Evolutionary conservation across 345 rosid species (phyloP).

Genomic region (Boechera stricta): DNA sequence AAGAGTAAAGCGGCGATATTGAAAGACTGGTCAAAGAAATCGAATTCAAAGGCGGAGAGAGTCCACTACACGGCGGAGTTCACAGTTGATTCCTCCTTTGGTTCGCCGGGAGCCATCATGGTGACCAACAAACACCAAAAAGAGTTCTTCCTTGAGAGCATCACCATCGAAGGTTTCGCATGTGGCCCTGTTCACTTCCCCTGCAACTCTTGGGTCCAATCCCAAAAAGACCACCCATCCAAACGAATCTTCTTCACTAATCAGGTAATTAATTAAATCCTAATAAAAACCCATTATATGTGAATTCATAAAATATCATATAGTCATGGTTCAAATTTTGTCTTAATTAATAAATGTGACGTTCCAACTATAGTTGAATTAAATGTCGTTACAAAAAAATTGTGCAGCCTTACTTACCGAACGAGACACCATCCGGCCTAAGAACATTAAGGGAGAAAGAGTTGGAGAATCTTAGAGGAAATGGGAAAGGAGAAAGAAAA

Average conservation of each 20-base stretch:
- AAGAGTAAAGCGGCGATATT: slow-evolving; percentile 76
- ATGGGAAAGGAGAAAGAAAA: slow-evolving; percentile 72
- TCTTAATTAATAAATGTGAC: slow-evolving; percentile 6
- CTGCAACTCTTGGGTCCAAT: slow-evolving; percentile 96
- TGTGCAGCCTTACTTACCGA: slow-evolving; percentile 83
- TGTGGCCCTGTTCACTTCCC: slow-evolving; percentile 88
- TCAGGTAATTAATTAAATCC: slow-evolving; percentile 53
- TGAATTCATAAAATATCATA: neutral
- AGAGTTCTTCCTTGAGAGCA: slow-evolving; percentile 88
- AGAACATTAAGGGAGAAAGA: slow-evolving; percentile 75
- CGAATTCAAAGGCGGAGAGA: slow-evolving; percentile 72
- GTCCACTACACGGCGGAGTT: slow-evolving; percentile 92
- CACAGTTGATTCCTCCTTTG: slow-evolving; percentile 70
- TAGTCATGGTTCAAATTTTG: slow-evolving; percentile 29
- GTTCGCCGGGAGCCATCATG: slow-evolving; percentile 86
- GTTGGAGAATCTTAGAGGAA: slow-evolving; percentile 68
- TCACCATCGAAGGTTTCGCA: slow-evolving; percentile 87
- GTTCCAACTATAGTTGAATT: slow-evolving; percentile 13
- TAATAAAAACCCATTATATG: slow-evolving; percentile 10
- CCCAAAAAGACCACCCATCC: slow-evolving; percentile 64
- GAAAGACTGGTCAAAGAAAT: slow-evolving; percentile 85
- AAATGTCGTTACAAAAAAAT: neutral
- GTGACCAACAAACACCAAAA: slow-evolving; percentile 86
- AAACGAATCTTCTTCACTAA: slow-evolving; percentile 86
- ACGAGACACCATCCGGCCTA: slow-evolving; percentile 82